phyloP scores from a whole-genome alignment of 306 rosid species.

The Corylus avellana region DNA sequence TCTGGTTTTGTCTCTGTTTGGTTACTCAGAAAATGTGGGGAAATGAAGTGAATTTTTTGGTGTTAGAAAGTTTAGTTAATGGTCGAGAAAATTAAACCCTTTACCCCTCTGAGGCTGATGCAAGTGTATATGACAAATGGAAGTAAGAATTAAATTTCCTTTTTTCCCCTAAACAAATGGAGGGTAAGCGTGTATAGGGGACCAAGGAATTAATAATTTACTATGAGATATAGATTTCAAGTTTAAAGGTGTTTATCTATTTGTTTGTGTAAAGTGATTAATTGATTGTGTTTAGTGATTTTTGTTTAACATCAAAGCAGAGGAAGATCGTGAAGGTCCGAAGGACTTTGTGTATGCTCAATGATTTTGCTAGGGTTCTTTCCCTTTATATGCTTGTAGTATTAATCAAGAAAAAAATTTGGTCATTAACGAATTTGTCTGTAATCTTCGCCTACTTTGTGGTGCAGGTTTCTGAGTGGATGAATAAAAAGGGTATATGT shows the following conservation, averaged over 20 bases:
- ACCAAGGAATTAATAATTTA: neutral
- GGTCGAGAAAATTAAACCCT: neutral
- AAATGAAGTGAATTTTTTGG: neutral
- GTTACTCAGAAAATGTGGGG: constrained; percentile 15
- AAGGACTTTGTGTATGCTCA: neutral
- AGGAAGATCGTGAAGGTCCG: neutral
- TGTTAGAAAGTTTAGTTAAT: neutral
- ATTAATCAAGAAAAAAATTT: neutral
- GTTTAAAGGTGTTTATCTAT: neutral
- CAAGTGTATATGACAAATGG: neutral
- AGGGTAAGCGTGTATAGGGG: neutral
- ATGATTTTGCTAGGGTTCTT: neutral
- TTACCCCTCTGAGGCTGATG: neutral
- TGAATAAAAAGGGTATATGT: constrained; percentile 69
- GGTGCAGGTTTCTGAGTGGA: constrained; percentile 88
- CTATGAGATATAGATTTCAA: neutral
- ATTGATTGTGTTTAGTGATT: neutral
- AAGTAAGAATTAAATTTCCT: neutral
- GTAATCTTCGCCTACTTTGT: constrained; percentile 8
- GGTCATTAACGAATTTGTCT: neutral
- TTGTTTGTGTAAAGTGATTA: neutral
- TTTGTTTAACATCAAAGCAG: neutral
- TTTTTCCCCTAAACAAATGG: neutral
- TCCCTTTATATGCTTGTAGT: neutral
- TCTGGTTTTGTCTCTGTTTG: constrained; percentile 9